Evolutionary conservation across 2,329 filamentous ascomycete species (phyloP), one percentile per base, ranked within the genome.

Genomic region (Nemania abortiva): DNA sequence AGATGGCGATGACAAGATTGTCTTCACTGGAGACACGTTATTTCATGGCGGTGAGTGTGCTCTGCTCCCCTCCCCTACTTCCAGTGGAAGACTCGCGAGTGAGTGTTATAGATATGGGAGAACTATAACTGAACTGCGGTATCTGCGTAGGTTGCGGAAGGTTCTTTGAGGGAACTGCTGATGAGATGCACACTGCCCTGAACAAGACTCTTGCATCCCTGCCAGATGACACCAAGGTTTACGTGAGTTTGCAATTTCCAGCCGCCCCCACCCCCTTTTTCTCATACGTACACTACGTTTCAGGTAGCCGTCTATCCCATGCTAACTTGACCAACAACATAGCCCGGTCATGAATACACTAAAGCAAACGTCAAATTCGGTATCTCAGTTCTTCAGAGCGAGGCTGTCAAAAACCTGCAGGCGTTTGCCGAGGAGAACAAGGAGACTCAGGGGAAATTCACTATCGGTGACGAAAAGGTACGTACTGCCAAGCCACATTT

Each of bases 301-400:
- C 6, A 31, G 7, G 11, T 24, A 18, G n/a, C 29, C 24, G 15
- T 47, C 6, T 18, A 13, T 7, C 39, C 3, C 15, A 1, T 31
- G 29, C 65, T 73, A 53, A 68, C 3, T 5, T 1, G 15, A 18
- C 24, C 34, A 24, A 53, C 7, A 45, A 15, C 5, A 24, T 70
- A 95, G 91, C 95, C 95, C 20, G 96, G 96, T 3, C 96, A 99
- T 77, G 96, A 98, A 81, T 99, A 99, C 83, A 99, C 96, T n/a
- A 97, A 96, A 82, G 88, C 91, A 60, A 99, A 99, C 77, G 94
- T 96, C 76, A 94, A 94, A 79, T 99, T 99, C 78, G 91, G 89
- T 56, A 83, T 92, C 68, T 91, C 91, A 1, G 91, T 98, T 18
- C 84, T 91, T 65, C 89, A 93, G 76, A 92, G 88, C 50, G 90